Evolutionary conservation across 306 rosid genomes (phyloP).

Genomic region (Cucurbita argyrosperma): DNA sequence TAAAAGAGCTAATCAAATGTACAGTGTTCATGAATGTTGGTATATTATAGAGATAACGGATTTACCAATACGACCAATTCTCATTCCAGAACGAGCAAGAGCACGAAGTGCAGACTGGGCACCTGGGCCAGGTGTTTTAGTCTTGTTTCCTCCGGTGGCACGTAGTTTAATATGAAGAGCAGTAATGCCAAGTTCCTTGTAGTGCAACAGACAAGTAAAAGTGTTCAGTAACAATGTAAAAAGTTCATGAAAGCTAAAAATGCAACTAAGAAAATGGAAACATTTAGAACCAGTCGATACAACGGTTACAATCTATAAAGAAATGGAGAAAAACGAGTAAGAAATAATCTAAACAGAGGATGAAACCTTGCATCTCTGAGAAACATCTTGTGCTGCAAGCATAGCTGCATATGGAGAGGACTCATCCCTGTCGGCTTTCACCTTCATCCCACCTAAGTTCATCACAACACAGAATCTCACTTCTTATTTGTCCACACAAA

Average conservation of each 20-base stretch:
- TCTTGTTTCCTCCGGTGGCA: conserved; percentile 68
- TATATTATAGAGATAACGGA: background rate
- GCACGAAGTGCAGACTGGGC: conserved; percentile 71
- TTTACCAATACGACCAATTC: conserved; percentile 61
- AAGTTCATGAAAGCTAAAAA: background rate
- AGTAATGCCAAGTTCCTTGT: conserved; percentile 55
- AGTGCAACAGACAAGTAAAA: background rate
- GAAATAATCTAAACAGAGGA: background rate
- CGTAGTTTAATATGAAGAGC: conserved; percentile 62
- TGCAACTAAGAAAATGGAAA: background rate
- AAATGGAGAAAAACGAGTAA: background rate
- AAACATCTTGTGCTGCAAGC: conserved; percentile 69
- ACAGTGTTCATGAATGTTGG: background rate
- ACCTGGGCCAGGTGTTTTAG: conserved; percentile 66
- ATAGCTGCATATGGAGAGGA: conserved; percentile 59
- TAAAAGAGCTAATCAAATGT: background rate
- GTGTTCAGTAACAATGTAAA: background rate
- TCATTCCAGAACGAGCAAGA: conserved; percentile 65
- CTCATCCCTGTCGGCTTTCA: conserved; percentile 54
- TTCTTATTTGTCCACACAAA: background rate
- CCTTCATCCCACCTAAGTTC: conserved; percentile 54
- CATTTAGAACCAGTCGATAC: background rate
- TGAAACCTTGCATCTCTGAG: conserved; percentile 45
- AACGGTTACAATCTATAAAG: background rate
- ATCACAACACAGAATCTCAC: background rate